These are phyloP conservation scores for Crataegus laevigata DNA, from an alignment of 306 rosid genomes.

Conservation along the genomic window DNA sequence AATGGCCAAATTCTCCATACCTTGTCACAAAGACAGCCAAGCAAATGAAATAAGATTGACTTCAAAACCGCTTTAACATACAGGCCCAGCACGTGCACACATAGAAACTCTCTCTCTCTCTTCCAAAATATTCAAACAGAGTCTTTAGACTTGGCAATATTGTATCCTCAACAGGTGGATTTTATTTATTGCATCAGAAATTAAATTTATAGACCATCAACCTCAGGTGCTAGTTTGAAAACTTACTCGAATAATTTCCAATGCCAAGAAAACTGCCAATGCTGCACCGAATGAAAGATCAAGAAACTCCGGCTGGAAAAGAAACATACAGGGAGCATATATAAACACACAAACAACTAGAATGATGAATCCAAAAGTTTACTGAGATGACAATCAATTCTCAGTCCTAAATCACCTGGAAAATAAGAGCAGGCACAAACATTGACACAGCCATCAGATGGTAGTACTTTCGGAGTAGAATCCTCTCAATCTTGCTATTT, in stretches of 20 bases:
- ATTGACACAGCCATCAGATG: slow-evolving; percentile 91
- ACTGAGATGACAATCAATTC: neutral
- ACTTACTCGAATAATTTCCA: slow-evolving; percentile 91
- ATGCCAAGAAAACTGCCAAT: slow-evolving; percentile 66
- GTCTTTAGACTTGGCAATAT: too few relatives aligned
- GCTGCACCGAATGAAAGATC: slow-evolving; percentile 91
- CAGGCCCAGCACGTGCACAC: too few relatives aligned
- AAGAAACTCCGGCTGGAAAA: slow-evolving; percentile 83
- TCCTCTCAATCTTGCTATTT: slow-evolving; percentile 88
- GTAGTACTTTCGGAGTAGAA: slow-evolving; percentile 90
- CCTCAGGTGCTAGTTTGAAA: slow-evolving; percentile 6
- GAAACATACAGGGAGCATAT: slow-evolving; percentile 18
- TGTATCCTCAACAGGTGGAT: too few relatives aligned
- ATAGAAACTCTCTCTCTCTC: neutral
- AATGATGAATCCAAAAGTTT: slow-evolving; percentile 7
- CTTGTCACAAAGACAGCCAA: slow-evolving; percentile 33
- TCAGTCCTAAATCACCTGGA: slow-evolving; percentile 60
- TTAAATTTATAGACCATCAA: neutral
- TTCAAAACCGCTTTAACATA: neutral
- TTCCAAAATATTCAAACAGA: too few relatives aligned
- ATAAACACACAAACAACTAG: neutral
- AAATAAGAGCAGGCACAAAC: slow-evolving; percentile 93
- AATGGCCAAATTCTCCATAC: slow-evolving; percentile 95
- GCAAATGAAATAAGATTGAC: neutral
- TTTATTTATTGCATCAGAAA: too few relatives aligned